A percentile compares a stretch with the other conserved stretches of the same genome.
Conservation (phyloP, 495 filamentous ascomycete genomes). For the Friedmanniomyces simplex region DNA sequence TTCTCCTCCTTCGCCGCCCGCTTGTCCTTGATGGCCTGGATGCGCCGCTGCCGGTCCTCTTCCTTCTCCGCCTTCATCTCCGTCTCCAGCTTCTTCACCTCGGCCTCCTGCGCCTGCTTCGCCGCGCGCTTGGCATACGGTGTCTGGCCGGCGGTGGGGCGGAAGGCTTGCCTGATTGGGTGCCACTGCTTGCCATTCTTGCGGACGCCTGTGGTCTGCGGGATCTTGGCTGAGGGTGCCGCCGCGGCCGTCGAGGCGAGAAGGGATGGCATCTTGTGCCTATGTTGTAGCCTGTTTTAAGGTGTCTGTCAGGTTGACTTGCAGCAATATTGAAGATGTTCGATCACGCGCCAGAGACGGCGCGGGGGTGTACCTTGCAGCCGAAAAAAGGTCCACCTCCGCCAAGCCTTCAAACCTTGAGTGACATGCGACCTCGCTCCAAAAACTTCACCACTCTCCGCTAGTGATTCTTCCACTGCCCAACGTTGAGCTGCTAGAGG, state of each 20-base stretch:
- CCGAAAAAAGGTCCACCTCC: no score
- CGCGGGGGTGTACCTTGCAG: no score
- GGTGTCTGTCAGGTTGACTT: not conserved
- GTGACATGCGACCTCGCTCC: no score
- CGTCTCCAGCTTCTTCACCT: conserved; percentile 78
- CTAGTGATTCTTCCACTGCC: no score
- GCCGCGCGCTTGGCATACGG: conserved; percentile 67
- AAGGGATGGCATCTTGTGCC: not conserved
- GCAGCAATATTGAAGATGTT: no score
- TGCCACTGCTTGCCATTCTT: conserved; percentile 91
- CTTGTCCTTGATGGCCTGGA: conserved; percentile 71
- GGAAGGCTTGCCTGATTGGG: conserved; percentile 69
- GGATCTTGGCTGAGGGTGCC: not conserved
- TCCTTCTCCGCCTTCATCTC: conserved; percentile 96
- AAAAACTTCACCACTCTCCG: no score
- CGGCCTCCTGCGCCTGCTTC: conserved; percentile 50
- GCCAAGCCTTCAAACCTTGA: no score
- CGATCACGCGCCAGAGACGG: no score
- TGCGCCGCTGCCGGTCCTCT: conserved; percentile 65
- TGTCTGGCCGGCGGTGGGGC: conserved; percentile 59
- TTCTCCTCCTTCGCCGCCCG: conserved; percentile 83
- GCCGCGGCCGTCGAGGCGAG: conserved; percentile 2
- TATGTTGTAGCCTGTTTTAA: not conserved
- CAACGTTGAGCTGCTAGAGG: no score
- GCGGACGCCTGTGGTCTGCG: conserved; percentile 43